Evolutionary conservation across 345 rosid genomes (phyloP), one percentile per base, ranked within the genome.

Genomic region (Trapa incisa): DNA sequence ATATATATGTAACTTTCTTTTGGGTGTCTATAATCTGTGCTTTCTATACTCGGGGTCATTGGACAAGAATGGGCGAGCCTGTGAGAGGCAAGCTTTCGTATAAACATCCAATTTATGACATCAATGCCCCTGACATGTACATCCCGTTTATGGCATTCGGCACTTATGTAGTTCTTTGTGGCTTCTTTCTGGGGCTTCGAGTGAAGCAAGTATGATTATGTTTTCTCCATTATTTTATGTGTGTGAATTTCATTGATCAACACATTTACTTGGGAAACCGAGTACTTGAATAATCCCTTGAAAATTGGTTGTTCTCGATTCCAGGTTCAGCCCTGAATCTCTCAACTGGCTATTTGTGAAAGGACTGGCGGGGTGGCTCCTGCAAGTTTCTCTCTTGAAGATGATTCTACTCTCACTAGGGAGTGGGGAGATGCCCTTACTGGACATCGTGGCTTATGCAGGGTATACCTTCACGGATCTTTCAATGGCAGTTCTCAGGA

Each of bases 71-170:
- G 65, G 81, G 95, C 33, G 96, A 91, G 76, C 99, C 99, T 60
- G 99, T 91, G 7, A 96, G 99, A 37, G 99, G 96, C 71, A 86
- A 97, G 74, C 95, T 94, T 65, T 91, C 99, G 38, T 94, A 94
- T 77, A 94, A 94, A 66, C 99, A 96, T 4, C 97, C 96, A 14
- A 67, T 94, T 16, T 87, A 84, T 76, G 99, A 91, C 72, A 94
- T 94, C 37, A 92, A 92, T 82, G 98, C 97, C 62, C 98, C 97
- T 39, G 98, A 89, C 74, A 80, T 92, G 74, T 91, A 94, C 78
- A 87, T 94, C 73, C 97, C 99, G 32, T 85, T 94, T 76, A 94
- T 94, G 99, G 92, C 97, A n/a, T 91, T 94, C 70, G 96, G 91
- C 45, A 86, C 91, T 37, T 94, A 86, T 2, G 88, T 94, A 50